Percentiles rank a stretch among this genome's conserved stretches.
Conservation (phyloP, 1,284 basidiomycete genomes). For the Cerrena zonata region DNA sequence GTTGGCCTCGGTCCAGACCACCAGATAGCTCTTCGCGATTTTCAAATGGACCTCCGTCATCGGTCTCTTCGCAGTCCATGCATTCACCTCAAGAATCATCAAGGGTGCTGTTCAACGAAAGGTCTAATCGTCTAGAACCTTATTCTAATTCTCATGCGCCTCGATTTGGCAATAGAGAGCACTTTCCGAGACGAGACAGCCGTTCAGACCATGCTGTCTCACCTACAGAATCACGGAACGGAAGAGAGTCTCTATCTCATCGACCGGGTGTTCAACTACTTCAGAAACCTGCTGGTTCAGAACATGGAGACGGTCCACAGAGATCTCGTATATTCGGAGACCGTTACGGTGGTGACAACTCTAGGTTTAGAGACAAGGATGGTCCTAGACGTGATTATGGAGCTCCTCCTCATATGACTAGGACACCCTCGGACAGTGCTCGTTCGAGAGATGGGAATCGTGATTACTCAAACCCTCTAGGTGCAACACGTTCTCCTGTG, state of each 20-base stretch:
- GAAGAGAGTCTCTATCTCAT: conserved; percentile 41
- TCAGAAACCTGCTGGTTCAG: conserved; percentile 35
- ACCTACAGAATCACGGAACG: conserved; percentile 38
- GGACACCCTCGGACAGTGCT: conserved; percentile 15
- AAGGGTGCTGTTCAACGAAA: conserved; percentile 85
- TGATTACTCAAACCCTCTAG: conserved; percentile 15
- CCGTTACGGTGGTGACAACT: conserved; percentile 14
- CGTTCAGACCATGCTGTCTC: conserved; percentile 38
- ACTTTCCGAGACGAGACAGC: conserved; percentile 35
- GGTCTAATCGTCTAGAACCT: conserved; percentile 78
- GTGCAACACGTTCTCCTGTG: conserved; percentile 5
- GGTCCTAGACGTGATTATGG: conserved; percentile 15
- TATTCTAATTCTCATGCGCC: conserved; percentile 42
- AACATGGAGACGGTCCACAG: conserved; percentile 12
- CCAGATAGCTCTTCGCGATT: conserved; percentile 36
- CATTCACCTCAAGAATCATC: conserved; percentile 47
- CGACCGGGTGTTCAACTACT: conserved; percentile 41
- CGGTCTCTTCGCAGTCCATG: conserved; percentile 35
- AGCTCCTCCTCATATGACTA: conserved; percentile 9
- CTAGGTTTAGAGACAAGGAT: conserved; percentile 22
- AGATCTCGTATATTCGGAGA: conserved; percentile 19
- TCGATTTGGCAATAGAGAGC: conserved; percentile 30
- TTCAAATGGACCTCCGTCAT: conserved; percentile 31
- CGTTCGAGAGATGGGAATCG: conserved; percentile 9
- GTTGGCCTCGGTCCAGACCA: conserved; percentile 71